Base-by-base conservation (phyloP, 2,329 filamentous ascomycete species). In the Alternaria dauci region DNA sequence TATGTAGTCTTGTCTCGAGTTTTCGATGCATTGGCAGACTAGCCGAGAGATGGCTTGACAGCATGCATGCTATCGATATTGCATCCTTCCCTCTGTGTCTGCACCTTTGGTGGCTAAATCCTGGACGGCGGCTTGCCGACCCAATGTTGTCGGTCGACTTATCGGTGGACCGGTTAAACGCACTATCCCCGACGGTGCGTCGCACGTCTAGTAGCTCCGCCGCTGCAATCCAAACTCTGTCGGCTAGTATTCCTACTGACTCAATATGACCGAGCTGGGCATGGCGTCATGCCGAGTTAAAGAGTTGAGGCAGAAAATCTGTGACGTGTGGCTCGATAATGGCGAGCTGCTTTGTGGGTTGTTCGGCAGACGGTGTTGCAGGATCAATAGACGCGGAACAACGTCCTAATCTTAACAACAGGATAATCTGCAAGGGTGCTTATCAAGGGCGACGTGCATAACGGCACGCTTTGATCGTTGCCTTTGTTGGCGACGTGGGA, bases 291-390 rank as follows among this genome's bases (percentile, higher is more conserved):
- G 58, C 48, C 53, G 57, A 44, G 30, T 39, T 44, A 39, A 28
- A 55, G 34, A 44, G 30, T 59, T 23, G 51, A 55, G 43, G 41
- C 32, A 52, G 26, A 48, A 41, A 42, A 32, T 25, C 43, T 61
- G 58, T 44, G 54, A 61, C 58, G 34, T 61, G 58, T 61, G 54
- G 54, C 58, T 61, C 43, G 41, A 34, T 42, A 14, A 54, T 58
- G 54, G 58, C 54, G 54, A 61, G 46, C 58, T 60, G 58, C 53
- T 44, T 18, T 26, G n/a, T 60, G 47, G 52, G 58, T 44, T 58
- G 58, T 47, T 53, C 47, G 50, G 48, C 18, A 41, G 32, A 20
- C 34, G 43, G 18, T 20, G 43, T 38, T 32, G 44, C 32, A 55
- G 53, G 38, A 14, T 46, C 54, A 38, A 53, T 48, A 47, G 20